Percentiles rank a stretch among this genome's conserved stretches.
Evolutionary conservation across 345 rosid species (phyloP).

Genomic region (Acer negundo): DNA sequence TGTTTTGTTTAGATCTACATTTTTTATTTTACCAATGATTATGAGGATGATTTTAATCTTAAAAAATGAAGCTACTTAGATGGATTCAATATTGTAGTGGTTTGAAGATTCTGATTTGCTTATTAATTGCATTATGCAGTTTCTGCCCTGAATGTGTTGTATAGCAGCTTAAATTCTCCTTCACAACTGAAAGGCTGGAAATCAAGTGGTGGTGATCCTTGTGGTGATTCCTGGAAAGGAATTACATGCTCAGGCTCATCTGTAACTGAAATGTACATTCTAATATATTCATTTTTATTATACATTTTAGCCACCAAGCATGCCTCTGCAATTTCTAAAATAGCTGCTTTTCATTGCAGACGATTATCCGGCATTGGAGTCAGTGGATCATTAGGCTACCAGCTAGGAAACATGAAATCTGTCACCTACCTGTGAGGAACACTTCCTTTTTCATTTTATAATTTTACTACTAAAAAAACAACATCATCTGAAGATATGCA

Average conservation of each 20-base stretch:
- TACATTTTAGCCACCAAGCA: not conserved
- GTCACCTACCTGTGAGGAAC: conserved; percentile 73
- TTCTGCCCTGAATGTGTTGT: conserved; percentile 84
- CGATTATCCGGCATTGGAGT: conserved; percentile 70
- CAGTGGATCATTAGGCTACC: conserved; percentile 83
- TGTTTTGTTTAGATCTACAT: not conserved
- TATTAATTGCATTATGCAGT: conserved; percentile 43
- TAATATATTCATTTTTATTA: not conserved
- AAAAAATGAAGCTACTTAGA: not conserved
- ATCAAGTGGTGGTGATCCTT: conserved; percentile 83
- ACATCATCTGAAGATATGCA: conserved; percentile 26
- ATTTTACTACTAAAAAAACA: conserved; percentile 9
- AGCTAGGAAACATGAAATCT: conserved; percentile 77
- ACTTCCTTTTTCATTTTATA: conserved; percentile 12
- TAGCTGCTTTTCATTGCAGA: conserved; percentile 44
- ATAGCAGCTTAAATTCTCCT: conserved; percentile 78
- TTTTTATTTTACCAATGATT: no score
- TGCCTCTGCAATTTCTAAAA: not conserved
- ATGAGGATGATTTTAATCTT: no score
- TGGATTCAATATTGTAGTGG: not conserved
- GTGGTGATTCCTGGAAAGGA: conserved; percentile 88
- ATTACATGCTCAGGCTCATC: conserved; percentile 79
- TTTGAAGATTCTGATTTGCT: conserved; percentile 21
- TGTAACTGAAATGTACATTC: conserved; percentile 67
- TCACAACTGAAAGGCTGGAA: conserved; percentile 72